phyloP scores from a whole-genome alignment of 768 basidiomycete genomes.

The Tulasnella sp. region DNA sequence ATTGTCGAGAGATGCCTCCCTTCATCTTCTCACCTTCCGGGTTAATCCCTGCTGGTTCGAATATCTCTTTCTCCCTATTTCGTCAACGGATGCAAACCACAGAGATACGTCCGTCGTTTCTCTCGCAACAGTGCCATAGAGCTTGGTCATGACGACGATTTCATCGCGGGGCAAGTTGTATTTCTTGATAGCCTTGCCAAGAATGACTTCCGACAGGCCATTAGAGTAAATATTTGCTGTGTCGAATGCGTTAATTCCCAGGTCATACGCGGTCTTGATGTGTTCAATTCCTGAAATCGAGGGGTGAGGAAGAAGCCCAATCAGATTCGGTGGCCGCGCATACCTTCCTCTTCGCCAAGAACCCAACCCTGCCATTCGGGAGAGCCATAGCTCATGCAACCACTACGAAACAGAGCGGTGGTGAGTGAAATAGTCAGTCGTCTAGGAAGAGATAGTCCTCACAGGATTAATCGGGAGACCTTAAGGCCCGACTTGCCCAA shows the following conservation, averaged over 20 bases:
- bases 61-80: constrained; percentile 28
- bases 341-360: constrained; percentile 47
- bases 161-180: constrained; percentile 40
- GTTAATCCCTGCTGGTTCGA: constrained; percentile 34
- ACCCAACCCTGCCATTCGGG: constrained; percentile 55
- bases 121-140: constrained; percentile 21
- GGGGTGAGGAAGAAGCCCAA: neutral
- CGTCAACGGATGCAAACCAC: neutral
- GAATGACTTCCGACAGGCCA: constrained; percentile 41
- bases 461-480: constrained; percentile 25
- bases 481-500: constrained; percentile 28
- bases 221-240: constrained; percentile 39
- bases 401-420: constrained; percentile 41
- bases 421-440: neutral
- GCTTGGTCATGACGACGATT: constrained; percentile 46
- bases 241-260: constrained; percentile 55
- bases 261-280: constrained; percentile 37
- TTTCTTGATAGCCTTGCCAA: constrained; percentile 47
- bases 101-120: neutral
- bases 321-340: constrained; percentile 29
- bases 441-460: neutral
- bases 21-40: constrained; percentile 38
- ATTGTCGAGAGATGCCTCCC: neutral
- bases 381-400: constrained; percentile 57
- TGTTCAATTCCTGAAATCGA: constrained; percentile 9